phyloP scores from a whole-genome alignment of 106 monocot species.

The Hemerocallis citrina region DNA sequence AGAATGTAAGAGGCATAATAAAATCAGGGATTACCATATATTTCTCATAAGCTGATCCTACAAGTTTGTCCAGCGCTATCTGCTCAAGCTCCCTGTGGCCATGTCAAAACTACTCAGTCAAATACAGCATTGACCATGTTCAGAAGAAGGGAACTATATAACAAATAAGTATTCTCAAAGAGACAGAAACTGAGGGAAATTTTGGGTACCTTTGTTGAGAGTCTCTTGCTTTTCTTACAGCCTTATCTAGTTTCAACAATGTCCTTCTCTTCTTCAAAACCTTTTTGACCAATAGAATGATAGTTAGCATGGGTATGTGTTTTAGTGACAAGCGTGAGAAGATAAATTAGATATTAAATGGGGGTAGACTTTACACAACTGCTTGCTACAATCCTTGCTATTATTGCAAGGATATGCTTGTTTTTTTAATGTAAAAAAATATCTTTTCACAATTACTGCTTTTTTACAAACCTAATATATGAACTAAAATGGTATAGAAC shows the following conservation, averaged over 20 bases:
- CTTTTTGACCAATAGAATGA: constrained; percentile 19
- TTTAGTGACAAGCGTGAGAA: neutral
- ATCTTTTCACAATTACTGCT: neutral
- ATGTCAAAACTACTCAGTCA: neutral
- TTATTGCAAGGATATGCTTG: neutral
- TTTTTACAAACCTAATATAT: neutral
- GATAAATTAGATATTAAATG: neutral
- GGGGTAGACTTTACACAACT: neutral
- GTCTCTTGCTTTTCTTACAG: constrained; percentile 25
- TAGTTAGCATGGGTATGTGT: neutral
- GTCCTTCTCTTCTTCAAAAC: constrained; percentile 27
- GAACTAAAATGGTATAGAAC: no score
- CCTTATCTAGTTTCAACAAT: constrained; percentile 31
- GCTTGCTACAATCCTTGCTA: neutral
- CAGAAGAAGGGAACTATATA: neutral
- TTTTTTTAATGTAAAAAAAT: neutral
- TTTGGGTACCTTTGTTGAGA: constrained; percentile 40
- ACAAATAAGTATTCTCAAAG: neutral
- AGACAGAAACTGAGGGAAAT: neutral
- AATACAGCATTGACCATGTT: neutral
- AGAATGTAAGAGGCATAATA: neutral
- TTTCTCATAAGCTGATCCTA: constrained; percentile 40
- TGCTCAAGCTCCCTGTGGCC: constrained; percentile 29
- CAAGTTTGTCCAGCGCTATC: constrained; percentile 44
- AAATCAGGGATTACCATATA: constrained; percentile 38